Conservation (phyloP, 371 early-diverging fungal genomes). For the Rhizopus microsporus region DNA sequence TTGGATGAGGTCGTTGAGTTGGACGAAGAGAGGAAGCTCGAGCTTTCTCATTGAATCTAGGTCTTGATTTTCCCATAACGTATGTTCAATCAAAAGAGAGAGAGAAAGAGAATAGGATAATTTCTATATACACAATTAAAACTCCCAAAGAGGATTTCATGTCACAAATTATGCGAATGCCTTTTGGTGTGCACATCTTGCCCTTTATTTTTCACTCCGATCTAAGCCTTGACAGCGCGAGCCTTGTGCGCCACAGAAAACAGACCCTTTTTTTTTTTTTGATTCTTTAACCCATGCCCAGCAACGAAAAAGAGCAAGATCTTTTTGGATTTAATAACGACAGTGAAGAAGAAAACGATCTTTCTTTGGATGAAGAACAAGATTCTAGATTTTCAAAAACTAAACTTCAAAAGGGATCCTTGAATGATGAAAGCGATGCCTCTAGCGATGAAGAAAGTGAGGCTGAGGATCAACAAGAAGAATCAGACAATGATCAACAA, state of each 20-base stretch:
- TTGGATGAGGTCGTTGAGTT: conserved; percentile 49
- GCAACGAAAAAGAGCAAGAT: conserved; percentile 30
- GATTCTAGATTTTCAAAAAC: conserved; percentile 32
- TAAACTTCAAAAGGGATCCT: conserved; percentile 25
- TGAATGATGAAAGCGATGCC: conserved; percentile 32
- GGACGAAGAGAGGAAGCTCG: conserved; percentile 49
- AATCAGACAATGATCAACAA: conserved; percentile 26
- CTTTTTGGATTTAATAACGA: conserved; percentile 40
- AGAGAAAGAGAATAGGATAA: not conserved
- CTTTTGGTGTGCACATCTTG: not conserved
- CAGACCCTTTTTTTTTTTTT: conserved; percentile 4
- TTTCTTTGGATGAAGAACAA: conserved; percentile 24
- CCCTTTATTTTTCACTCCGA: conserved; percentile 2
- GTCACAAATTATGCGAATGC: conserved; percentile 3
- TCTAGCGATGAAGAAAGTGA: conserved; percentile 33
- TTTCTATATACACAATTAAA: not conserved
- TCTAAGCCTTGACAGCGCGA: conserved; percentile 1
- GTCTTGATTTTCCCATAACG: conserved; percentile 60
- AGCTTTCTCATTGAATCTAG: conserved; percentile 62
- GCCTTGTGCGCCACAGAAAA: conserved; percentile 9
- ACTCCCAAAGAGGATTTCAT: not conserved
- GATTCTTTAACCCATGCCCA: conserved; percentile 16
- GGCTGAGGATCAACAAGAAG: conserved; percentile 24
- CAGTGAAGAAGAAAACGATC: conserved; percentile 22
- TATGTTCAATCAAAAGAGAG: conserved; percentile 3